A percentile compares a stretch with the other conserved stretches of the same genome.
Conservation (phyloP, 106 monocot species). For the Amphibolis antarctica region DNA sequence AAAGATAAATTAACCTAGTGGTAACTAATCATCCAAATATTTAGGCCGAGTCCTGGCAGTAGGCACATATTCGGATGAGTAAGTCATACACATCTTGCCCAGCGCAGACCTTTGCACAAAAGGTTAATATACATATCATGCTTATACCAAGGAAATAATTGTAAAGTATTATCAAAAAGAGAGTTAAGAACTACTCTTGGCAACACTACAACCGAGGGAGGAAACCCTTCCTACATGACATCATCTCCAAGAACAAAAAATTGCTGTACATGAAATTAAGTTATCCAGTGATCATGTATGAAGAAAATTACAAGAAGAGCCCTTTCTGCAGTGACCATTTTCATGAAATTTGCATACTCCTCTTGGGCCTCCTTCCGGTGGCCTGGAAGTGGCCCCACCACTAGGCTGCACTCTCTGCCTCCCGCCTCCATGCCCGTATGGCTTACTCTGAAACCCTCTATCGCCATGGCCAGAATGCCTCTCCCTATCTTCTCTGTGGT, state of each 20-base stretch:
- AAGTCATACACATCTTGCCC: too few relatives aligned
- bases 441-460: conserved; percentile 3
- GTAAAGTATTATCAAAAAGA: too few relatives aligned
- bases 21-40: too few relatives aligned
- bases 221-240: too few relatives aligned
- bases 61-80: too few relatives aligned
- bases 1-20: too few relatives aligned
- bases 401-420: conserved; percentile 8
- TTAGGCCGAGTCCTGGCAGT: too few relatives aligned
- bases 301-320: conserved; percentile 48
- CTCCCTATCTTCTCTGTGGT: conserved; percentile 13
- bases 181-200: too few relatives aligned
- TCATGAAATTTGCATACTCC: conserved; percentile 65
- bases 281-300: conserved; percentile 28
- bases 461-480: conserved; percentile 14
- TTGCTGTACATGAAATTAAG: conserved; percentile 4
- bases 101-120: too few relatives aligned
- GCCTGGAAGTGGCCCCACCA: conserved; percentile 20
- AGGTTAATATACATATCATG: too few relatives aligned
- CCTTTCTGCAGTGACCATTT: conserved; percentile 71
- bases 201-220: too few relatives aligned
- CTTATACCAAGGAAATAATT: too few relatives aligned
- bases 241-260: not conserved
- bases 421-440: conserved; percentile 14
- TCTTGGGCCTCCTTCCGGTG: conserved; percentile 23